Evolutionary conservation across 2,329 filamentous ascomycete species (phyloP).

Genomic region (Aphanocladium album): DNA sequence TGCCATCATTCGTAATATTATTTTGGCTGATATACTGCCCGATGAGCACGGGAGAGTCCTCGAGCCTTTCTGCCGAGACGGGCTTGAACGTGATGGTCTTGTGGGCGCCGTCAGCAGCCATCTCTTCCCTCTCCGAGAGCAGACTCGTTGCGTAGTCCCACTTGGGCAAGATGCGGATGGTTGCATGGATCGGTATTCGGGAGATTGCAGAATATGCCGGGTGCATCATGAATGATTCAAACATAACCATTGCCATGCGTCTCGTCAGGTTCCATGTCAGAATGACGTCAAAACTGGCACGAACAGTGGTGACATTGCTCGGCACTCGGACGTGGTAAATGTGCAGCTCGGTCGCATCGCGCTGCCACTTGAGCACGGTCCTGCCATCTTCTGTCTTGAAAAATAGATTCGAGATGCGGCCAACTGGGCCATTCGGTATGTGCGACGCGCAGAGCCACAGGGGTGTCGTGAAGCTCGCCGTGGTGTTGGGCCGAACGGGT

Average conservation of each 20-base stretch:
- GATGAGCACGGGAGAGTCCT: slow-evolving; percentile 12
- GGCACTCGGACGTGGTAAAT: slow-evolving; percentile 13
- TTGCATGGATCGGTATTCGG: not conserved
- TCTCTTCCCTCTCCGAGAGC: not conserved
- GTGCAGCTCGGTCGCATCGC: not conserved
- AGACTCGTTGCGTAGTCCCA: slow-evolving; percentile 11
- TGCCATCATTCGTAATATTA: slow-evolving; percentile 3
- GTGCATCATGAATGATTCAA: slow-evolving; percentile 11
- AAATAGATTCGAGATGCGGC: slow-evolving; percentile 3
- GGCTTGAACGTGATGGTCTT: slow-evolving; percentile 5
- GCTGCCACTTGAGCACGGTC: slow-evolving; percentile 6
- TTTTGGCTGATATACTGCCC: slow-evolving; percentile 1
- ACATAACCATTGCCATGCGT: slow-evolving; percentile 10
- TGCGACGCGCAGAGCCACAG: slow-evolving; percentile 11
- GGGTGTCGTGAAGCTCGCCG: slow-evolving; percentile 11
- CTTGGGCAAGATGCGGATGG: not conserved
- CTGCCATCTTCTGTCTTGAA: not conserved
- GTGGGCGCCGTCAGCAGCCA: not conserved
- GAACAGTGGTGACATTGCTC: not conserved
- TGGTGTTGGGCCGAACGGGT: slow-evolving; percentile 1
- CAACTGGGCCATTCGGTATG: slow-evolving; percentile 4
- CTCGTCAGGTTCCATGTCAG: not conserved
- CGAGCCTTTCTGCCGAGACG: slow-evolving; percentile 1
- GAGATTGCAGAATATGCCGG: not conserved
- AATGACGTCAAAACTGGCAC: slow-evolving; percentile 12